Conservation (phyloP, 495 filamentous ascomycete genomes). For the Viridothelium virens region DNA sequence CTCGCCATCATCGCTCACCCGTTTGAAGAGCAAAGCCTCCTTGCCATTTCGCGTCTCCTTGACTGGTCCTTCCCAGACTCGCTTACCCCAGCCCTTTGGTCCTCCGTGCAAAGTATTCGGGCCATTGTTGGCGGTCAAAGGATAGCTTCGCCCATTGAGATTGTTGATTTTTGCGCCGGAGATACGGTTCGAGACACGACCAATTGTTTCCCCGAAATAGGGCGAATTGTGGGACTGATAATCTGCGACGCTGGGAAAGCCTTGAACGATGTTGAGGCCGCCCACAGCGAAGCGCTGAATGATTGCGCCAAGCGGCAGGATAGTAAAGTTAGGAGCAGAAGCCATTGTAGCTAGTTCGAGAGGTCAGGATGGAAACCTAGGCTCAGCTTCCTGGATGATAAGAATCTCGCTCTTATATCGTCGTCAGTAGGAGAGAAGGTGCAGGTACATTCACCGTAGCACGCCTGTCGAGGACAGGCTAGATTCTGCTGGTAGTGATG, state of each 20-base stretch:
- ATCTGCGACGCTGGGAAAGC: conserved; percentile 62
- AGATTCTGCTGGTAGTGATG: background rate
- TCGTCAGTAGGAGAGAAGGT: background rate
- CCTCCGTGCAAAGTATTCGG: conserved; percentile 81
- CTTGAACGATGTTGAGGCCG: conserved; percentile 76
- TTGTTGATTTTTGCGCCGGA: conserved; percentile 58
- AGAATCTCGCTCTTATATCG: background rate
- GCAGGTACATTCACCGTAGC: background rate
- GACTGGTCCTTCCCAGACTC: conserved; percentile 67
- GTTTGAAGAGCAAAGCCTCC: conserved; percentile 68
- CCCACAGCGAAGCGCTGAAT: conserved; percentile 75
- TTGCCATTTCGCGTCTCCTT: conserved; percentile 58
- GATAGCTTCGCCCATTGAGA: conserved; percentile 64
- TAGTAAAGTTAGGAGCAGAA: conserved; percentile 39
- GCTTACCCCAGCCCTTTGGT: conserved; percentile 72
- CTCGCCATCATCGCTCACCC: conserved; percentile 66
- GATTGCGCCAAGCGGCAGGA: conserved; percentile 79
- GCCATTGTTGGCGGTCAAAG: conserved; percentile 65
- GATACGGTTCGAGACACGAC: conserved; percentile 83
- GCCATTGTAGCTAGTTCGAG: background rate
- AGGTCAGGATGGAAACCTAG: background rate
- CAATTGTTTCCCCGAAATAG: conserved; percentile 89
- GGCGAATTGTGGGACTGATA: conserved; percentile 68
- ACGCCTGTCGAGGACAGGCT: background rate
- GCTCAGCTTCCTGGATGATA: background rate